Evolutionary conservation across 106 monocot species (phyloP).

Genomic region (Alisma plantagoaquatica): DNA sequence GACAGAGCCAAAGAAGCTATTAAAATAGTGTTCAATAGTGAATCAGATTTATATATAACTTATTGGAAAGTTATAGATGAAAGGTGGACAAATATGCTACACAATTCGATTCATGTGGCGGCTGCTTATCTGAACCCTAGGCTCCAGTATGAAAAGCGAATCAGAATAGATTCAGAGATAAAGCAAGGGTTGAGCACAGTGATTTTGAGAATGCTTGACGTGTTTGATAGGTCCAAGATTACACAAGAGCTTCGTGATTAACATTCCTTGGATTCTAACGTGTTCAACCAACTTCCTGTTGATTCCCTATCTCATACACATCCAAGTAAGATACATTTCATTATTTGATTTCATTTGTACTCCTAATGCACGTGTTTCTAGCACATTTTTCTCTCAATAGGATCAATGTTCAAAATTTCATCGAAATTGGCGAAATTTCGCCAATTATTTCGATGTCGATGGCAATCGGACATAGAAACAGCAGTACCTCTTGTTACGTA

Average conservation of each 20-base stretch:
- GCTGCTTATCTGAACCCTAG: not conserved
- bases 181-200: not conserved
- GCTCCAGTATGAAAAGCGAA: no score
- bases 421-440: no score
- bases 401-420: no score
- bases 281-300: not conserved
- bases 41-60: not conserved
- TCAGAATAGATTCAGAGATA: not conserved
- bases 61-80: not conserved
- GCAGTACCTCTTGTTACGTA: no score
- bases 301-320: not conserved
- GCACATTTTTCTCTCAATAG: no score
- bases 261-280: not conserved
- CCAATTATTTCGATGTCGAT: no score
- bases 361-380: no score
- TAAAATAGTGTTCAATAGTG: no score
- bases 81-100: not conserved
- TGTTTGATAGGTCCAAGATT: not conserved
- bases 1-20: no score
- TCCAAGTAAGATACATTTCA: constrained; percentile 1
- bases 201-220: not conserved
- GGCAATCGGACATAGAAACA: no score
- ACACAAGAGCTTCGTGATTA: not conserved
- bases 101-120: not conserved
- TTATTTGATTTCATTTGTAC: no score